These are phyloP conservation scores for Elsinoe ampelina DNA, from an alignment of 2,329 filamentous ascomycete genomes.

Conservation along the genomic window DNA sequence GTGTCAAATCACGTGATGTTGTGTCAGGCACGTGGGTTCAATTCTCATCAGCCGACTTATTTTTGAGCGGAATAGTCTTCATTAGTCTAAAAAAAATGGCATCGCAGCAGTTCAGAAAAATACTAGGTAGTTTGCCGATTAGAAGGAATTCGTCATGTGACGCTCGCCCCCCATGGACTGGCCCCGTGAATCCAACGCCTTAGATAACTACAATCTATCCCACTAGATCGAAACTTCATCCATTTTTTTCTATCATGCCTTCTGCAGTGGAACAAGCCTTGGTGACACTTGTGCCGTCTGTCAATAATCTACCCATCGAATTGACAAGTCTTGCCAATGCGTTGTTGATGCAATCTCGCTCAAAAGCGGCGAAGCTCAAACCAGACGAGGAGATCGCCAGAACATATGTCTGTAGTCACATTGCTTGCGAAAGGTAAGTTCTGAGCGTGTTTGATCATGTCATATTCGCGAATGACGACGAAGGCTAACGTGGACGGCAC, in stretches of 20 bases:
- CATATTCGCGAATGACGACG: conserved; percentile 12
- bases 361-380: conserved; percentile 67
- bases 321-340: conserved; percentile 63
- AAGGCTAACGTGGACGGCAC: conserved; percentile 17
- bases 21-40: too few relatives aligned
- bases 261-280: conserved; percentile 64
- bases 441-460: conserved; percentile 8
- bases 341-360: conserved; percentile 70
- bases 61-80: too few relatives aligned
- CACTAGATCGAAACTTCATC: too few relatives aligned
- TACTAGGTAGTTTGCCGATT: too few relatives aligned
- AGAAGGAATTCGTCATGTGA: too few relatives aligned
- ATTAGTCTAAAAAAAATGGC: too few relatives aligned
- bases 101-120: too few relatives aligned
- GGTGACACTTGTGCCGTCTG: conserved; percentile 63
- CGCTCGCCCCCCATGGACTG: too few relatives aligned
- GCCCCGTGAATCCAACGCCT: too few relatives aligned
- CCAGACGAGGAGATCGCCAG: conserved; percentile 82
- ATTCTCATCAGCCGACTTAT: too few relatives aligned
- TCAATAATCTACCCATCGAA: conserved; percentile 58
- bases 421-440: conserved; percentile 73
- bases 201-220: too few relatives aligned
- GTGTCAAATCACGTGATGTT: too few relatives aligned
- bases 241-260: conserved; percentile 45
- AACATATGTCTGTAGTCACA: conserved; percentile 72